Percentiles rank a stretch among this genome's conserved stretches.
Evolutionary conservation across 345 rosid species (phyloP).

Genomic region (Angophora floribunda): DNA sequence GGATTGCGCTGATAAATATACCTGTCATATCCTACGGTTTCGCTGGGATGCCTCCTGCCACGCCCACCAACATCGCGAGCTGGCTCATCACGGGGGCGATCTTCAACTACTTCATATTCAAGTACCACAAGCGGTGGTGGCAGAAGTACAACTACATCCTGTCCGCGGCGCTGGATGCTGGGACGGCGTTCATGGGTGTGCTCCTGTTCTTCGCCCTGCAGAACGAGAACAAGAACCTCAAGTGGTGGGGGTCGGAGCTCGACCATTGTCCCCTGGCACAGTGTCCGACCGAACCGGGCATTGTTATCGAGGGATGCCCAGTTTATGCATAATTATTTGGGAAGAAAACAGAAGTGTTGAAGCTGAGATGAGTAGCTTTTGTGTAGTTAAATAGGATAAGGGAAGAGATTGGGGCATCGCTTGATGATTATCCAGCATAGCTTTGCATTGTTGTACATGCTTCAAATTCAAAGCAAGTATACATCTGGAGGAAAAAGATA

Average conservation of each 20-base stretch:
- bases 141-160: constrained; percentile 92
- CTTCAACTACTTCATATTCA: constrained; percentile 92
- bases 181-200: constrained; percentile 98
- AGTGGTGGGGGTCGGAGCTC: constrained; percentile 89
- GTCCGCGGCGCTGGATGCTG: constrained; percentile 97
- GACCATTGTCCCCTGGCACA: constrained; percentile 94
- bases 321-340: constrained; percentile 8
- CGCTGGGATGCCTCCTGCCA: constrained; percentile 99
- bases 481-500: not conserved
- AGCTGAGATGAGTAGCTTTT: not conserved
- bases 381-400: not conserved
- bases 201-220: constrained; percentile 84
- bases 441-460: not conserved
- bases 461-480: not conserved
- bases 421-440: not conserved
- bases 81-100: constrained; percentile 89
- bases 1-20: constrained; percentile 92
- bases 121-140: constrained; percentile 93
- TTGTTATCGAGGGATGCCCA: constrained; percentile 51
- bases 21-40: constrained; percentile 95
- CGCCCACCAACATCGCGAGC: constrained; percentile 97
- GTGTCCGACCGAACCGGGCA: constrained; percentile 89
- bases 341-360: not conserved
- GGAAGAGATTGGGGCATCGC: not conserved
- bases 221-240: constrained; percentile 41